Evolutionary conservation across 2,329 filamentous ascomycete genomes (phyloP), one percentile per base, ranked within the genome.

Genomic region (Leptographium galeiforme): DNA sequence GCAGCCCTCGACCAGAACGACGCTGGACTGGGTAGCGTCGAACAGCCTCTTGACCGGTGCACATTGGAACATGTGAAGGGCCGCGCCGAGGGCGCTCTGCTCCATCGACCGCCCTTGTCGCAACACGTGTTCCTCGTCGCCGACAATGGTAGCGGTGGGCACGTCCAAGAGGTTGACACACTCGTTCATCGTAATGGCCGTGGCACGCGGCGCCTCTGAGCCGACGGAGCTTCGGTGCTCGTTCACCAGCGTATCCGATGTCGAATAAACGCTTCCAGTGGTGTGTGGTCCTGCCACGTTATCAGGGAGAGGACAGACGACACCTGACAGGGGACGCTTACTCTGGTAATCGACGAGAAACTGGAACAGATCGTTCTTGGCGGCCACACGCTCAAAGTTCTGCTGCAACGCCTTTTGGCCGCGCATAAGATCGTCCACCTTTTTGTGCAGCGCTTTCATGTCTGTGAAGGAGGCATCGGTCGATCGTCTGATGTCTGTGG

Each of bases 1-100:
- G 38, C 55, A 54, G 5, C 56, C 57, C 18, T 59, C 57, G 10
- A 56, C 53, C 2, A 54, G 38, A 30, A 57, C 53, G 13, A 56
- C 41, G 43, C 56, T 50, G 13, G 53, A 40, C 10, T 34, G 46
- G 13, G 18, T 4, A 7, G 25, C 36, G 13, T 41, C 32, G 11
- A 59, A 33, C 5, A 59, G 53, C 13, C 48, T 43, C 19, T 46
- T 46, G 32, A 59, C 47, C 30, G 53, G 54, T 5, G 49, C 50
- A 4, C 44, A 46, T 34, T 32, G 13, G 13, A 55, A 45, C 51
- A 57, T 55, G 45, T 50, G 32, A 2, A 54, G 51, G 4, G 16
- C 55, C 2, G 39, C 30, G 6, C 30, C 25, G 14, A 56, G 36
- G 4, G 47, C 40, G 12, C 34, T 10, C 4, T 11, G 10, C 4